Evolutionary conservation across 352 stramenopile genomes (phyloP).

Genomic region (Pseudoperonospora humuli): DNA sequence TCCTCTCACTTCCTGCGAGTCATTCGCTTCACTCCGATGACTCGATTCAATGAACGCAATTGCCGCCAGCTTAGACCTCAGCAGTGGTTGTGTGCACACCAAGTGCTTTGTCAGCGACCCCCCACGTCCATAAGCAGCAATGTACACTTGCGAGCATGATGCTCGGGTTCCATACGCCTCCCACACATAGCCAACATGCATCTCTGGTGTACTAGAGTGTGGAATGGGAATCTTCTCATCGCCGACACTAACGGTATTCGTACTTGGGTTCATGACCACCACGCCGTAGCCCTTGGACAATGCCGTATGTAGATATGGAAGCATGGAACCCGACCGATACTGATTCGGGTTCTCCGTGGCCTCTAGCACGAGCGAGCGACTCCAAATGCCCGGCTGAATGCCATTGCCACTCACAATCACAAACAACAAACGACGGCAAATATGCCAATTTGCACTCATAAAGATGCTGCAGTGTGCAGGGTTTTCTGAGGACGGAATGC

Average conservation of each 20-base stretch:
- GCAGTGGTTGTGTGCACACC: conserved; percentile 54
- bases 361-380: conserved; percentile 72
- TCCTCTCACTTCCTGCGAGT: conserved; percentile 57
- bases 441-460: conserved; percentile 80
- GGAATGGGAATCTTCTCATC: conserved; percentile 72
- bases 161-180: conserved; percentile 69
- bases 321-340: conserved; percentile 78
- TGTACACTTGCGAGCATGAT: conserved; percentile 69
- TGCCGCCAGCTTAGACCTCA: conserved; percentile 54
- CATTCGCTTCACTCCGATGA: conserved; percentile 55
- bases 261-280: conserved; percentile 75
- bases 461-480: conserved; percentile 70
- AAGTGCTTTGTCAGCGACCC: conserved; percentile 69
- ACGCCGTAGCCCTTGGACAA: conserved; percentile 75
- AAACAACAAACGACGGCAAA: conserved; percentile 60
- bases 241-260: conserved; percentile 63
- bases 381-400: conserved; percentile 84
- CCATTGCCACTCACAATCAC: conserved; percentile 78
- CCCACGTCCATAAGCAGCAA: conserved; percentile 67
- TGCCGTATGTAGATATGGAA: conserved; percentile 73
- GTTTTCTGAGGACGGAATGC: conserved; percentile 62
- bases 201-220: conserved; percentile 63
- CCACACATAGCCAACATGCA: conserved; percentile 79
- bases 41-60: conserved; percentile 81
- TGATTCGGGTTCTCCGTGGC: conserved; percentile 58